Conservation (phyloP, 2,329 filamentous ascomycete species). For the Pseudocercospora pini-densiflorae region DNA sequence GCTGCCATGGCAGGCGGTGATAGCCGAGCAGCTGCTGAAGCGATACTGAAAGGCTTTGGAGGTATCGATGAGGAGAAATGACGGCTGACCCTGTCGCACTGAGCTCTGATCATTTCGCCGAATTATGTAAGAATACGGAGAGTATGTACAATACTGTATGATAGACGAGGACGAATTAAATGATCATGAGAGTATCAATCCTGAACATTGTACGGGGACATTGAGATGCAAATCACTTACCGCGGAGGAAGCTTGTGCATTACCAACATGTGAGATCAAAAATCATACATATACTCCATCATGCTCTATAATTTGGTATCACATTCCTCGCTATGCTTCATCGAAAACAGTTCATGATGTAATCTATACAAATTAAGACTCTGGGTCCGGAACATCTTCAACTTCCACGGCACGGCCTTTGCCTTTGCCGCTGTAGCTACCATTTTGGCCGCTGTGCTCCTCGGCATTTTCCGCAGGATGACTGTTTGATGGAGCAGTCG, state of each 20-base stretch:
- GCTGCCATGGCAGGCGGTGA: background rate
- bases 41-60: background rate
- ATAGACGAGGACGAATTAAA: no score
- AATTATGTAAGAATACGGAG: no score
- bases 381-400: constrained; percentile 43
- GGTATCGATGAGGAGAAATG: background rate
- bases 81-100: no score
- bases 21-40: background rate
- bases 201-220: no score
- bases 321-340: background rate
- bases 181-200: no score
- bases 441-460: constrained; percentile 9
- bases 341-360: background rate
- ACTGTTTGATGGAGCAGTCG: background rate
- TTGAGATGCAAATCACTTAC: no score
- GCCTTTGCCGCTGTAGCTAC: constrained; percentile 36
- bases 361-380: constrained; percentile 15
- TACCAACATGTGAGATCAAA: no score
- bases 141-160: background rate
- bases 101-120: no score
- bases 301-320: no score
- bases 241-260: no score
- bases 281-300: no score
- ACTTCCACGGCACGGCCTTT: constrained; percentile 46
- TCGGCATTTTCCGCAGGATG: background rate